Evolutionary conservation across 148 eudicot species (phyloP).

Genomic region (Persicaria maculosa): DNA sequence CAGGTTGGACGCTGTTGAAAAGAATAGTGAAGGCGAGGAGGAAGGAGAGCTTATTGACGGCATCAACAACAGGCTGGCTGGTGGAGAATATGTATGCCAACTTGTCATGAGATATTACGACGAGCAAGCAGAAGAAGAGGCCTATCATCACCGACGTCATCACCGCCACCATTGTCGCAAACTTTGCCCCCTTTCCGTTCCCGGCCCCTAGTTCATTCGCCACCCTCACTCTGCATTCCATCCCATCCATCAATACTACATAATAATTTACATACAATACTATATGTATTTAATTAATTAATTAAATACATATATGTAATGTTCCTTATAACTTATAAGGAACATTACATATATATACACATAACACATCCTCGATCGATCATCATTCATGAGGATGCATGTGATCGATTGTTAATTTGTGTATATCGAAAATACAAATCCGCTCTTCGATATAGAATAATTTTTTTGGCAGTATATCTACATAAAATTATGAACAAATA

Average conservation of each 20-base stretch:
- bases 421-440: too few species aligned
- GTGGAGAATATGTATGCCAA: conserved; percentile 41
- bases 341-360: too few species aligned
- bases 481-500: too few species aligned
- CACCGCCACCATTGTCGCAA: conserved; percentile 44
- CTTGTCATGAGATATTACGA: conserved; percentile 36
- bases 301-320: too few species aligned
- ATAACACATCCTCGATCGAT: too few species aligned
- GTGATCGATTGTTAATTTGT: too few species aligned
- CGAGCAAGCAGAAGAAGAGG: conserved; percentile 35
- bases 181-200: conserved; percentile 58
- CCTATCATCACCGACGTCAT: conserved; percentile 39
- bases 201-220: conserved; percentile 67
- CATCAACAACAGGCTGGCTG: conserved; percentile 33
- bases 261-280: background rate
- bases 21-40: conserved; percentile 55
- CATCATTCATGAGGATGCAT: too few species aligned
- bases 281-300: conserved; percentile 1
- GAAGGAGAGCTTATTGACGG: conserved; percentile 34
- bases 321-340: too few species aligned
- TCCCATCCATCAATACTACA: background rate
- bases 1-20: conserved; percentile 57
- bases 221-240: conserved; percentile 43
- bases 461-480: too few species aligned
- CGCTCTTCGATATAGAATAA: too few species aligned